Evolutionary conservation across 2,329 filamentous ascomycete species (phyloP).

Genomic region (Bipolaris cookei): DNA sequence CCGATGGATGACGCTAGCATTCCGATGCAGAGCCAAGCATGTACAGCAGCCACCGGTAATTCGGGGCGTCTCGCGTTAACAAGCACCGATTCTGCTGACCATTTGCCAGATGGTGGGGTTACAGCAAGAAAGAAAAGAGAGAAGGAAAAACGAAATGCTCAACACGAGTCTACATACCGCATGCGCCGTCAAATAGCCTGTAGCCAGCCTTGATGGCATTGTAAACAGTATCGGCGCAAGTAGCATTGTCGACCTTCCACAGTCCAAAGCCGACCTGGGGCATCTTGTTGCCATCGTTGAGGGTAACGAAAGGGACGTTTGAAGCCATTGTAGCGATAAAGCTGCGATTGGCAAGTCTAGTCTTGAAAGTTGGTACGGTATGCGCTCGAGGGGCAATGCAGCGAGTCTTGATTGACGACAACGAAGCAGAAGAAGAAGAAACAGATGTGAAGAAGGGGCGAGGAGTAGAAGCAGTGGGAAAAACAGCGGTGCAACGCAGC

Average conservation of each 20-base stretch:
- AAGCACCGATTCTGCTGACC: neutral
- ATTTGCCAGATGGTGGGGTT: neutral
- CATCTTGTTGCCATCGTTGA: constrained; percentile 48
- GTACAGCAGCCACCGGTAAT: constrained; percentile 27
- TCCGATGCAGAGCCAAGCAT: constrained; percentile 25
- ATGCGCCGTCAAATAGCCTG: constrained; percentile 48
- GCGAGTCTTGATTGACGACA: constrained; percentile 10
- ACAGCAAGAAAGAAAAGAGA: neutral
- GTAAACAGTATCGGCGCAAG: constrained; percentile 43
- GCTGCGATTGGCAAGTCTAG: constrained; percentile 17
- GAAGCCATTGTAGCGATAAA: constrained; percentile 35
- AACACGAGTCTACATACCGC: constrained; percentile 34
- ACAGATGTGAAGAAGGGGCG: constrained; percentile 15
- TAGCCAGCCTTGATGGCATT: constrained; percentile 49
- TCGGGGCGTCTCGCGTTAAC: constrained; percentile 23
- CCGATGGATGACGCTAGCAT: constrained; percentile 18
- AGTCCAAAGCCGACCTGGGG: constrained; percentile 46
- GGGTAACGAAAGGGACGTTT: constrained; percentile 37
- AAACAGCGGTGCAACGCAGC: constrained; percentile 16
- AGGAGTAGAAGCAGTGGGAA: neutral
- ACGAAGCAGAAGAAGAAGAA: constrained; percentile 13
- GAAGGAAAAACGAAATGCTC: neutral
- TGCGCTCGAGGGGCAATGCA: constrained; percentile 13
- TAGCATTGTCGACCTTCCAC: constrained; percentile 45
- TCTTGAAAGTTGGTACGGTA: constrained; percentile 5